phyloP scores from a whole-genome alignment of 2,329 filamentous ascomycete species.

The Cercospora berteroae region DNA sequence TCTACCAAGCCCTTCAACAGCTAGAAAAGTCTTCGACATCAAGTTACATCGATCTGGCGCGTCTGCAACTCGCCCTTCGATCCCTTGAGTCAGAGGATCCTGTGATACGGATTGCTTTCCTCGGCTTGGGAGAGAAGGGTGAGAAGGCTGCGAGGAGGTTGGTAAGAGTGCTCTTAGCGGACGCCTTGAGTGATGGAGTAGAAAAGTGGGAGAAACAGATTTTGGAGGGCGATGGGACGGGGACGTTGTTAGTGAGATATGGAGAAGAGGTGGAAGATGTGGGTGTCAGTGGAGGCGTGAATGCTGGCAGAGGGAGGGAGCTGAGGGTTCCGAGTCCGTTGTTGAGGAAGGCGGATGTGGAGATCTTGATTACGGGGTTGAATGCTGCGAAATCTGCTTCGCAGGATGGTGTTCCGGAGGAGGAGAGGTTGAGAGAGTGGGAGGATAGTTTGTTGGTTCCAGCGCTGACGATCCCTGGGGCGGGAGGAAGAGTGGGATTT shows the following conservation, averaged over 20 bases:
- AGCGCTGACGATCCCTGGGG: conserved; percentile 63
- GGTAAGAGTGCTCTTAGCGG: conserved; percentile 58
- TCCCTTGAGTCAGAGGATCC: conserved; percentile 58
- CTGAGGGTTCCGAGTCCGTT: conserved; percentile 62
- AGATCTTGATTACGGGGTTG: conserved; percentile 59
- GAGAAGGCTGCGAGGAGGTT: conserved; percentile 60
- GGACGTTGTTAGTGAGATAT: conserved; percentile 47
- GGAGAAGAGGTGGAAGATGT: conserved; percentile 54
- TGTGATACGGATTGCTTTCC: conserved; percentile 57
- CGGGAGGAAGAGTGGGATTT: conserved; percentile 62
- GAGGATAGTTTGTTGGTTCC: conserved; percentile 73
- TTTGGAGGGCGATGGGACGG: conserved; percentile 36
- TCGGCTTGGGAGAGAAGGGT: conserved; percentile 33
- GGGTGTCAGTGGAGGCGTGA: not conserved
- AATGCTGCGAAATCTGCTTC: conserved; percentile 42
- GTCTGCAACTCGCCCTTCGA: conserved; percentile 68
- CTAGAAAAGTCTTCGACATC: conserved; percentile 59
- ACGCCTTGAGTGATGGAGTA: conserved; percentile 43
- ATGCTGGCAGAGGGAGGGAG: conserved; percentile 53
- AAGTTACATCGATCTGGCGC: conserved; percentile 64
- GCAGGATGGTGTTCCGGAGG: conserved; percentile 29
- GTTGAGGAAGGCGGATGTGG: conserved; percentile 61
- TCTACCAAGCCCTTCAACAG: conserved; percentile 58
- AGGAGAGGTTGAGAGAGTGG: conserved; percentile 37
- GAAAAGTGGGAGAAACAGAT: conserved; percentile 47